Evolutionary conservation across 2,329 filamentous ascomycete species (phyloP), one percentile per base, ranked within the genome.

Genomic region (Penicillium janthinellum): DNA sequence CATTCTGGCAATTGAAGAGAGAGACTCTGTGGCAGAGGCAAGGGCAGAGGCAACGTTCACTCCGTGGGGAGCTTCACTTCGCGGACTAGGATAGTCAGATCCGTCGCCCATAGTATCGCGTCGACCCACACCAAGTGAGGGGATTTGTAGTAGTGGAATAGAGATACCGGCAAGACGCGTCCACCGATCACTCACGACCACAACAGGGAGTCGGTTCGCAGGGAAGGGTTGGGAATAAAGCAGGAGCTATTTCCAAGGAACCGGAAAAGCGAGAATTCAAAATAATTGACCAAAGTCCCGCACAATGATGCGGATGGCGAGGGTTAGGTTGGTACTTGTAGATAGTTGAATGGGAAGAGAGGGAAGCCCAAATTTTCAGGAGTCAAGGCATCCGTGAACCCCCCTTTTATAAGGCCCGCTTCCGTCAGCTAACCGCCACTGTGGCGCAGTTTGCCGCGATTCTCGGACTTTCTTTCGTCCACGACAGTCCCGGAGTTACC

Each of bases 41-140:
- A 77, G 72, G 55, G 74, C 68, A 56, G 73, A 70, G 56, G 67
- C 66, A 60, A 66, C 63, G 22, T 72, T 69, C 47, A 72, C 71
- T 53, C 70, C 73, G 61, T 70, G 69, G 34, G 73, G 68, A 70
- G 73, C 75, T 76, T 78, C 75, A 68, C 75, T 78, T 77, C 74
- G 70, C 67, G 75, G 75, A 67, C 75, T 77, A 64, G 75, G 75
- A 69, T 78, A 78, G 69, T 76, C 75, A 72, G 73, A 73, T 53
- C 73, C 74, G 71, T 75, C 75, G 65, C 73, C 73, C 75, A 77
- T 77, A 41, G 51, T 53, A 71, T 73, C 71, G 71, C 54, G 67
- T 65, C 59, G 64, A 67, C 69, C 71, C 72, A 69, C 69, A 69
- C 68, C 56, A 70, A 65, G 65, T 65, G 63, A 61, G 66, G 65